Evolutionary conservation across 2,329 filamentous ascomycete genomes (phyloP), one percentile per base, ranked within the genome.

Genomic region (Aaosphaeria pasadenensis): DNA sequence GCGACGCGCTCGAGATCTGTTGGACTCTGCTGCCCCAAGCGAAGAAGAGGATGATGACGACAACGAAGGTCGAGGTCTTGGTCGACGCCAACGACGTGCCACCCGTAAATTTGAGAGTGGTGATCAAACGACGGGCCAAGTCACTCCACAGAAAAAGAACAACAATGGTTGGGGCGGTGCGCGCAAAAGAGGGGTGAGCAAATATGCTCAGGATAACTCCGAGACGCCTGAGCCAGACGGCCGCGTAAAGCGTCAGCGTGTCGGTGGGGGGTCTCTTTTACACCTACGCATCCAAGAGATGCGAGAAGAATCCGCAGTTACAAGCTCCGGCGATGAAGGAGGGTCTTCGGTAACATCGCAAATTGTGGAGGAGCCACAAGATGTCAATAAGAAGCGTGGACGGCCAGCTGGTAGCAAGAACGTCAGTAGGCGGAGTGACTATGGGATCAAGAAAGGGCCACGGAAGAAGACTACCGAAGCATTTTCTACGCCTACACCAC

Each of bases 381-480:
- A 47, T 35, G 56, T 57, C 38, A 46, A 51, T 7, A 53, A 55
- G 38, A 68, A 66, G 47, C 59, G 68, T 31, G 68, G 68, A 24
- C 58, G 68, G 32, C 66, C 66, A 31, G 73, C 73, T 3, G 75
- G 75, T 0, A 77, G 74, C 51, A 77, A 77, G 59, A 77, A 77
- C 41, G 57, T 69, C 30, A 68, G 70, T 29, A 66, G 72, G 48
- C 65, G 76, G 17, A 74, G 71, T 44, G 76, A 77, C 51, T 75
- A 71, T 31, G 75, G 75, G 2, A 69, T 77, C 47, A 76, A 77
- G 51, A 78, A 78, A 49, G 75, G 75, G 3, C 75, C 75, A 5
- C 62, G 75, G 7, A 71, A 68, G 53, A 67, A 67, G 53, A 49
- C 51, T n/a, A 54, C 49, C 28, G 63, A 66, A 35, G 50, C 56